phyloP scores from a whole-genome alignment of 1,139 yeast species.

The Starmera stellimalicola region DNA sequence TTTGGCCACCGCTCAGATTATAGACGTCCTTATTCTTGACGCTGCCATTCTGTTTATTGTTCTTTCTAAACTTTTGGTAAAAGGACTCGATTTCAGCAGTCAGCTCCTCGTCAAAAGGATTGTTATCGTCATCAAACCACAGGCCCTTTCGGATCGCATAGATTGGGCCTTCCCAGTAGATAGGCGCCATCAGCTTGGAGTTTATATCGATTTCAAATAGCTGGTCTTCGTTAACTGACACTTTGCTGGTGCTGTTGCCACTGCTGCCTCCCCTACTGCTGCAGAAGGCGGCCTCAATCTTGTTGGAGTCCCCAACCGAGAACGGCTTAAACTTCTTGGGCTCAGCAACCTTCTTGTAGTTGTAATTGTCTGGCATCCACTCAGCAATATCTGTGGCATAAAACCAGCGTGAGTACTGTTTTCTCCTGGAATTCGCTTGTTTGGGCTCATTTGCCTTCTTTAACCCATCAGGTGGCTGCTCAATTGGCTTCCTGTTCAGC shows the following conservation, averaged over 20 bases:
- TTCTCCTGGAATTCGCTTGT: no score
- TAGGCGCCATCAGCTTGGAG: conserved; percentile 48
- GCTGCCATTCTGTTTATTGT: conserved; percentile 1
- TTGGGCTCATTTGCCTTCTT: no score
- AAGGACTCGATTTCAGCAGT: conserved; percentile 54
- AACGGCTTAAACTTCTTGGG: conserved; percentile 68
- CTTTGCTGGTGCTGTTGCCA: conserved; percentile 11
- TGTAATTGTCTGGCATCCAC: conserved; percentile 52
- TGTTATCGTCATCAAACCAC: conserved; percentile 64
- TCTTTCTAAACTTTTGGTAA: conserved; percentile 25
- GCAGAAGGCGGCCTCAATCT: conserved; percentile 45
- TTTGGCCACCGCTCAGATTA: conserved; percentile 19
- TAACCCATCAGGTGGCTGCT: neutral
- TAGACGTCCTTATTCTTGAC: conserved; percentile 10
- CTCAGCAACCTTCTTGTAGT: conserved; percentile 35
- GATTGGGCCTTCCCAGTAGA: conserved; percentile 85
- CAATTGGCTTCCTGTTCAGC: neutral
- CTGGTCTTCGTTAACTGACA: conserved; percentile 75
- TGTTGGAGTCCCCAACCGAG: conserved; percentile 48
- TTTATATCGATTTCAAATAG: conserved; percentile 62
- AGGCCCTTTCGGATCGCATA: conserved; percentile 79
- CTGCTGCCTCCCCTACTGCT: conserved; percentile 1
- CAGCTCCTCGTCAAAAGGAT: conserved; percentile 45
- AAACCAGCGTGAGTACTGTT: conserved; percentile 42
- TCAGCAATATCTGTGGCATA: conserved; percentile 75